Percentiles rank a stretch among this genome's conserved stretches.
Evolutionary conservation across 2,329 filamentous ascomycete genomes (phyloP).

Genomic region (Talaromyces sp.): DNA sequence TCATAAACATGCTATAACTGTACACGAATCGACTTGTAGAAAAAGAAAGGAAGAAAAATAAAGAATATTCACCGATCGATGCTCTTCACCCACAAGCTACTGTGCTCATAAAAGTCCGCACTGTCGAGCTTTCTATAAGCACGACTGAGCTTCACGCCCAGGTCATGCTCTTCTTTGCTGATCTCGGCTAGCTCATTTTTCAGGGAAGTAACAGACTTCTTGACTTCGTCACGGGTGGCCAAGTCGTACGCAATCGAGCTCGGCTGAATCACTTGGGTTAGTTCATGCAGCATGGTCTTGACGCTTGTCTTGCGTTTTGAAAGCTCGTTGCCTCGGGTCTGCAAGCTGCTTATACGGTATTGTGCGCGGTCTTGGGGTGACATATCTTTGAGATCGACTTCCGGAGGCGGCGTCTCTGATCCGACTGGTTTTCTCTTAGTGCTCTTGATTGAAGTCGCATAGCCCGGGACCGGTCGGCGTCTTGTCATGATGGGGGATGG

Average conservation of each 20-base stretch:
- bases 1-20: neutral
- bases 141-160: conserved; percentile 67
- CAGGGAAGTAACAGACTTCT: conserved; percentile 60
- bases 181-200: conserved; percentile 65
- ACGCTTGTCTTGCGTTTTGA: conserved; percentile 65
- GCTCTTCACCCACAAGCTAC: conserved; percentile 70
- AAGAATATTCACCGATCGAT: conserved; percentile 46
- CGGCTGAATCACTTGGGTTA: conserved; percentile 70
- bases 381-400: conserved; percentile 4
- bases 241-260: conserved; percentile 61
- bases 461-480: conserved; percentile 31
- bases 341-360: conserved; percentile 61
- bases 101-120: conserved; percentile 46
- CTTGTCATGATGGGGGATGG: conserved; percentile 33
- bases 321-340: conserved; percentile 60
- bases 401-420: conserved; percentile 14
- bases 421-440: conserved; percentile 38
- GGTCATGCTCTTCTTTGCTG: conserved; percentile 68
- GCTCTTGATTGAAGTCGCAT: conserved; percentile 25
- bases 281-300: conserved; percentile 64
- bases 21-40: neutral
- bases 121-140: conserved; percentile 70
- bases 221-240: conserved; percentile 52
- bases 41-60: neutral
- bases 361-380: conserved; percentile 54